Evolutionary conservation across 108 stramenopile genomes (phyloP).

Genomic region (Cyclostephanos invisitatus): DNA sequence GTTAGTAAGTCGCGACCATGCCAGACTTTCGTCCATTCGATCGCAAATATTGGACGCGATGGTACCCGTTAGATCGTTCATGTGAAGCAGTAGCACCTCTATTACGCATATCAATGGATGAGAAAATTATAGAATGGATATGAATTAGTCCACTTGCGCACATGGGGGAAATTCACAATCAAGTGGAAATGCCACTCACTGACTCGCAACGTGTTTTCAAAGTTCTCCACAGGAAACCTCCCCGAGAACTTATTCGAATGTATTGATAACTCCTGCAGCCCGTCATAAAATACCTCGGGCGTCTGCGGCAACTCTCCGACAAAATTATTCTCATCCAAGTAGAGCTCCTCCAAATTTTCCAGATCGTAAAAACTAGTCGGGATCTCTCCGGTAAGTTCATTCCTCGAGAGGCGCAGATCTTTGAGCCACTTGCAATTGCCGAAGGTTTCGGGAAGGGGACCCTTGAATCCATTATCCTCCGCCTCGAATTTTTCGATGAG

Average conservation of each 20-base stretch:
- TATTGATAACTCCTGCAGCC: constrained; percentile 20
- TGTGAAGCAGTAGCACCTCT: constrained; percentile 26
- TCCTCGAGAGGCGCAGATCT: constrained; percentile 34
- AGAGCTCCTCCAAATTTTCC: constrained; percentile 14
- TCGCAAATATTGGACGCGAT: constrained; percentile 26
- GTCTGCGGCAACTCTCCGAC: constrained; percentile 15
- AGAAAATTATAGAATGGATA: neutral
- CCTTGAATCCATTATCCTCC: constrained; percentile 39
- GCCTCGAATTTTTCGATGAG: constrained; percentile 35
- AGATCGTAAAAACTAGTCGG: constrained; percentile 16
- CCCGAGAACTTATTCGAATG: constrained; percentile 28
- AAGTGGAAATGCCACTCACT: constrained; percentile 11
- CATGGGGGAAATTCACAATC: neutral
- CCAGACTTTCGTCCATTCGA: constrained; percentile 16
- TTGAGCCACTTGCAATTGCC: constrained; percentile 31
- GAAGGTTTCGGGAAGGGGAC: constrained; percentile 39
- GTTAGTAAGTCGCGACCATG: constrained; percentile 5
- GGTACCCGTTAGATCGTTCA: constrained; percentile 23
- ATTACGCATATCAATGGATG: neutral
- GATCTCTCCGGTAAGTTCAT: constrained; percentile 37
- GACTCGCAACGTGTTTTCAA: constrained; percentile 19
- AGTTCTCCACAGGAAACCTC: constrained; percentile 33
- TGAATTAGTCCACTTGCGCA: neutral
- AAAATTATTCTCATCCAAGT: constrained; percentile 18
- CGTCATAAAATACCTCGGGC: constrained; percentile 16